Percentiles rank a stretch among this genome's conserved stretches.
Conservation (phyloP, 1,284 basidiomycete species). For the Athelia psychrophila region DNA sequence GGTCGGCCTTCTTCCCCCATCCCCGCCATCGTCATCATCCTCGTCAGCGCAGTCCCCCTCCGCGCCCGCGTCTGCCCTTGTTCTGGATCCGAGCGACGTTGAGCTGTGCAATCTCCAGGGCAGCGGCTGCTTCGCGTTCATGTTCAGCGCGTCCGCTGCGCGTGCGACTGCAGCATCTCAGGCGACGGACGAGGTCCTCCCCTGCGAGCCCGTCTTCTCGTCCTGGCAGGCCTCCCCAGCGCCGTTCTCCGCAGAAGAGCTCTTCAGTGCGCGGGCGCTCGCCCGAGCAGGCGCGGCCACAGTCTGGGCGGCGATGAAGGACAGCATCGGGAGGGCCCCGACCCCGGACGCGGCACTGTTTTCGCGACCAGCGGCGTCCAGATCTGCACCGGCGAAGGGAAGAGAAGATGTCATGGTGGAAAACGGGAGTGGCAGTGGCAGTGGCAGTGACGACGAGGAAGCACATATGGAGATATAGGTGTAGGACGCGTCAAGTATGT, state of each 20-base stretch:
- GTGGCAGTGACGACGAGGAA: too few relatives aligned
- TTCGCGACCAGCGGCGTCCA: too few relatives aligned
- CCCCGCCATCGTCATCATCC: too few relatives aligned
- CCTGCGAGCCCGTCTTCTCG: constrained; percentile 48
- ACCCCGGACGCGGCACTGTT: too few relatives aligned
- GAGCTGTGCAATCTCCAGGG: constrained; percentile 38
- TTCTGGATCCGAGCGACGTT: constrained; percentile 53
- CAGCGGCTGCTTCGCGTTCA: constrained; percentile 65
- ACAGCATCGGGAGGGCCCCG: constrained; percentile 27
- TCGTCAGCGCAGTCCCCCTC: constrained; percentile 9
- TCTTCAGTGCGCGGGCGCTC: constrained; percentile 41
- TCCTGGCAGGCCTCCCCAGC: constrained; percentile 43
- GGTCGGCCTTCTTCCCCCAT: constrained; percentile 35
- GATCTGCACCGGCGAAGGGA: too few relatives aligned
- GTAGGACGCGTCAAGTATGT: too few relatives aligned
- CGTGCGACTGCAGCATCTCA: constrained; percentile 4
- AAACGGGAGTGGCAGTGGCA: too few relatives aligned
- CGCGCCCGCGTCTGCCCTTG: constrained; percentile 23
- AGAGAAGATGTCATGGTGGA: too few relatives aligned
- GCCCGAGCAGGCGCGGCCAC: constrained; percentile 41
- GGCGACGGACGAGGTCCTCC: constrained; percentile 12
- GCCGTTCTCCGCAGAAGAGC: constrained; percentile 36
- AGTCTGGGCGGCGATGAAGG: constrained; percentile 49
- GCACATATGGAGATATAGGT: too few relatives aligned
- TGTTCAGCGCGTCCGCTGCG: constrained; percentile 35